Percentiles rank a stretch among this genome's conserved stretches.
Conservation (phyloP, 768 basidiomycete genomes). For the Psilocybe tampanensis region DNA sequence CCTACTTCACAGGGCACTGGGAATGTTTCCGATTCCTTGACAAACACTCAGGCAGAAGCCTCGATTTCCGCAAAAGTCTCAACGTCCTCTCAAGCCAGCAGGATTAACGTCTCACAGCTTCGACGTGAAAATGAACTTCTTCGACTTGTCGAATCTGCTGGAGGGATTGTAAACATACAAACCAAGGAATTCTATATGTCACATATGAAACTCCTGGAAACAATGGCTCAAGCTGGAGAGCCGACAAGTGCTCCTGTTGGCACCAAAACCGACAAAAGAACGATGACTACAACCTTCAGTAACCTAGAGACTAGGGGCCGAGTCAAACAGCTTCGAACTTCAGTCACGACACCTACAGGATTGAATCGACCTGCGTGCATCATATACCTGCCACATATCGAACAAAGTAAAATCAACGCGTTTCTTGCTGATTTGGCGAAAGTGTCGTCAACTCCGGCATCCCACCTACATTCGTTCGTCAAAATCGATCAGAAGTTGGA, state of each 20-base stretch:
- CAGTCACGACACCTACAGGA: slow-evolving; percentile 60
- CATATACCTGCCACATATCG: slow-evolving; percentile 62
- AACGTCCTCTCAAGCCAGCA: slow-evolving; percentile 2
- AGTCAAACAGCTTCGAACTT: slow-evolving; percentile 71
- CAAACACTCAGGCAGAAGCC: background rate
- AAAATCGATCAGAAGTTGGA: slow-evolving; percentile 57
- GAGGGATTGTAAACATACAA: slow-evolving; percentile 68
- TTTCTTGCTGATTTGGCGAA: slow-evolving; percentile 62
- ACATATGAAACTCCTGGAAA: slow-evolving; percentile 64
- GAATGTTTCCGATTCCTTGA: background rate
- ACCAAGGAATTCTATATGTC: slow-evolving; percentile 71
- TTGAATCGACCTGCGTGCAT: slow-evolving; percentile 60
- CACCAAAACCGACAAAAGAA: slow-evolving; percentile 74
- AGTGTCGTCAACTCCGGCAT: slow-evolving; percentile 32
- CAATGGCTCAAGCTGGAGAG: slow-evolving; percentile 60
- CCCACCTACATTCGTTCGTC: slow-evolving; percentile 40
- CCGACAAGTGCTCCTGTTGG: slow-evolving; percentile 71
- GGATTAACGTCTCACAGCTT: slow-evolving; percentile 74
- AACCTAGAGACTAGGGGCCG: slow-evolving; percentile 66
- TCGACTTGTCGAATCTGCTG: slow-evolving; percentile 62
- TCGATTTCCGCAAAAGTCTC: background rate
- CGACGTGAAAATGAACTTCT: slow-evolving; percentile 82
- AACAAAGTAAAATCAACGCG: slow-evolving; percentile 51
- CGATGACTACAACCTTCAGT: slow-evolving; percentile 60
- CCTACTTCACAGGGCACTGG: background rate